Evolutionary conservation across 441 rosid genomes (phyloP).

Genomic region (Brassica hybrid): DNA sequence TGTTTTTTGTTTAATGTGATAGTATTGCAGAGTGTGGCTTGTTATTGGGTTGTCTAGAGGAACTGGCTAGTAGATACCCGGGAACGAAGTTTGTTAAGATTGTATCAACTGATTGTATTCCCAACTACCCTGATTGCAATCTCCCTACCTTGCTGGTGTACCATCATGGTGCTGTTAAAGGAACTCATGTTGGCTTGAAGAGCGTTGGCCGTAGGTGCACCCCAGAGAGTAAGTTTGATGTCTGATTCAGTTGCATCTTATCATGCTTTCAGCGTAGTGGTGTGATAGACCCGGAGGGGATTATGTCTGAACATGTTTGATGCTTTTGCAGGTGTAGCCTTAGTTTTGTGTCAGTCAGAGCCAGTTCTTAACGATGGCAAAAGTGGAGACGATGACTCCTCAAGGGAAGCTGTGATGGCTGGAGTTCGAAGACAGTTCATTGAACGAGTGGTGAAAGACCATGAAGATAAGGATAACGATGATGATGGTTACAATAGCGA

Average conservation of each 20-base stretch:
- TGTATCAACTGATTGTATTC: conserved; percentile 96
- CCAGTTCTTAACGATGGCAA: conserved; percentile 95
- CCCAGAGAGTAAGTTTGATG: conserved; percentile 72
- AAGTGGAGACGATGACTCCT: conserved; percentile 70
- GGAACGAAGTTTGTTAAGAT: conserved; percentile 95
- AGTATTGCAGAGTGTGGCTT: conserved; percentile 79
- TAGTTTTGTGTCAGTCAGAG: too few relatives aligned
- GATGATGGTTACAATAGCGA: conserved; percentile 87
- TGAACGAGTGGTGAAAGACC: conserved; percentile 86
- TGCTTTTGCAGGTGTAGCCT: too few relatives aligned
- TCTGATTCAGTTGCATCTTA: too few relatives aligned
- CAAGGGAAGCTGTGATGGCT: conserved; percentile 83
- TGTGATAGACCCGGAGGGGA: too few relatives aligned
- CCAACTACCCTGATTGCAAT: conserved; percentile 90
- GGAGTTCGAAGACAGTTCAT: conserved; percentile 85
- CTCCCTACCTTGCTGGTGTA: conserved; percentile 93
- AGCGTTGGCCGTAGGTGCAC: too few relatives aligned
- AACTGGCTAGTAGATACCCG: conserved; percentile 82
- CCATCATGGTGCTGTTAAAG: conserved; percentile 90
- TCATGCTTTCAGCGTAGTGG: too few relatives aligned
- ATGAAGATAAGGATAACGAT: conserved; percentile 67
- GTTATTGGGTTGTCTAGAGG: conserved; percentile 80
- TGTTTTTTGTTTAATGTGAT: conserved; percentile 22
- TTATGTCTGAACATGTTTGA: too few relatives aligned
- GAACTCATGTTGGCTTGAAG: conserved; percentile 88